phyloP scores from a whole-genome alignment of 2,329 filamentous ascomycete species.

The Penicillium glabrum region DNA sequence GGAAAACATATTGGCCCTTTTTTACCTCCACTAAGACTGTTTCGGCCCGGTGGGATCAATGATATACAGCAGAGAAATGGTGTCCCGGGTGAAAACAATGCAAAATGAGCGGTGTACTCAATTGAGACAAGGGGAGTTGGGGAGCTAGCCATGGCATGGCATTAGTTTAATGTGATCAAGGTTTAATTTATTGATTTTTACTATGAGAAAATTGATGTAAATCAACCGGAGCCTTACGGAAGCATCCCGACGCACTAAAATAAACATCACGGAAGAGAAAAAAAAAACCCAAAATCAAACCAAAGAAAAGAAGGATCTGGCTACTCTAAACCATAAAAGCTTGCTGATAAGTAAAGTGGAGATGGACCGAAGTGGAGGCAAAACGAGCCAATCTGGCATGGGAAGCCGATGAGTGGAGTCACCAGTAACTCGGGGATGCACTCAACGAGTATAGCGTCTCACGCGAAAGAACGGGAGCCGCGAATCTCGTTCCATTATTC shows the following conservation, averaged over 20 bases:
- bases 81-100: neutral
- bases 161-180: neutral
- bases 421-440: neutral
- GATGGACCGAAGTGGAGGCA: neutral
- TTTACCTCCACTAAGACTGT: constrained; percentile 25
- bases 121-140: neutral
- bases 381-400: neutral
- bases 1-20: constrained; percentile 26
- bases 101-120: neutral
- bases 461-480: neutral
- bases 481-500: neutral
- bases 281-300: neutral
- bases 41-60: constrained; percentile 23
- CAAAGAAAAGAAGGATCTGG: neutral
- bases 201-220: neutral
- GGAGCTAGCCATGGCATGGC: neutral
- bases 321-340: neutral
- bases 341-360: neutral
- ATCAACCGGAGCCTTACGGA: neutral
- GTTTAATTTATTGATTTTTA: neutral
- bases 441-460: neutral
- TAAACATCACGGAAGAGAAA: neutral
- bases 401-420: neutral
- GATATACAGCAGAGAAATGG: neutral
- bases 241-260: neutral